Evolutionary conservation across 1,284 basidiomycete species (phyloP).

Genomic region (Heterobasidion occidentale): DNA sequence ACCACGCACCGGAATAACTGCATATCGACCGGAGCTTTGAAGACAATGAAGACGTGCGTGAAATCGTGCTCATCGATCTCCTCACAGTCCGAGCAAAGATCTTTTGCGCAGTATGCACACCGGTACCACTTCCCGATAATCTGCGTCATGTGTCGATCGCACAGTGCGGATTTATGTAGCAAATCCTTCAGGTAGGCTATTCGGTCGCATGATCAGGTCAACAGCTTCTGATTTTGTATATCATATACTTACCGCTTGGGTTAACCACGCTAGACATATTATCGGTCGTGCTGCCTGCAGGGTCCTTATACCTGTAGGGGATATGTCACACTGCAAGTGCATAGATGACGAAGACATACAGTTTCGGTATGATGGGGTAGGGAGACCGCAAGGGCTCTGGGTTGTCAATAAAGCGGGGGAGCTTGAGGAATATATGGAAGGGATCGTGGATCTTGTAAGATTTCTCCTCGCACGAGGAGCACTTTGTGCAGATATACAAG

Average conservation of each 20-base stretch:
- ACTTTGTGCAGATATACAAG: constrained; percentile 32
- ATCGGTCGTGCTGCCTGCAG: constrained; percentile 47
- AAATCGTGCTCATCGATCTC: constrained; percentile 72
- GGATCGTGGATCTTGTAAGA: constrained; percentile 79
- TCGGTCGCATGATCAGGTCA: not conserved
- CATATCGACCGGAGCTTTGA: constrained; percentile 73
- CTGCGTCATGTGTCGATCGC: constrained; percentile 66
- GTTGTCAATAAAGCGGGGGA: constrained; percentile 66
- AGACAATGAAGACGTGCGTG: constrained; percentile 77
- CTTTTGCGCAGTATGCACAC: constrained; percentile 79
- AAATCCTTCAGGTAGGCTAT: constrained; percentile 66
- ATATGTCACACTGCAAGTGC: not conserved
- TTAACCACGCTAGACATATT: constrained; percentile 33
- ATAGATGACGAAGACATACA: constrained; percentile 43
- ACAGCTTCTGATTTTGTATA: not conserved
- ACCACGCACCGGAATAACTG: constrained; percentile 41
- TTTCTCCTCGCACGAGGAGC: constrained; percentile 66
- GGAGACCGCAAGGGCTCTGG: constrained; percentile 48
- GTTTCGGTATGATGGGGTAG: constrained; percentile 55
- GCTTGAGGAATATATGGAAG: constrained; percentile 80
- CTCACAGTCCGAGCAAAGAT: constrained; percentile 77
- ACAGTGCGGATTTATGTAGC: constrained; percentile 59
- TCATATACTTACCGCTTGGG: constrained; percentile 43
- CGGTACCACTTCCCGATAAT: constrained; percentile 83
- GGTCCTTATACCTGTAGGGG: constrained; percentile 47